Evolutionary conservation across 2,329 filamentous ascomycete genomes (phyloP).

Genomic region (Arthrinium phaeospermum): DNA sequence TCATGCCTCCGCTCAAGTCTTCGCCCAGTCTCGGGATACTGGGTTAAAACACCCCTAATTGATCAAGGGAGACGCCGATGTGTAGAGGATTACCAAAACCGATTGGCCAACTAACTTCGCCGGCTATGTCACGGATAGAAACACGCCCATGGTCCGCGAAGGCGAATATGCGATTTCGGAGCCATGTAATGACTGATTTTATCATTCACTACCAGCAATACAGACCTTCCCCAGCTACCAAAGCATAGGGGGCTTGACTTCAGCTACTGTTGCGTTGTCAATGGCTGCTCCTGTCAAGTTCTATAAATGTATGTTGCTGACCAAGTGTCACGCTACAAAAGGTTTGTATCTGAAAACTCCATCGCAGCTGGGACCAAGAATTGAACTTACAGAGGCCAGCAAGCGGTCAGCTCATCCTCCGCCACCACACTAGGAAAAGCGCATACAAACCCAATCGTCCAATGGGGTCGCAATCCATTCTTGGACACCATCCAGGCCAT

Average conservation of each 20-base stretch:
- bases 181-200: background rate
- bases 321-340: background rate
- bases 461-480: too few species aligned
- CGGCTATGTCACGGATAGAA: too few species aligned
- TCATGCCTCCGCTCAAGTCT: constrained; percentile 50
- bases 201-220: constrained; percentile 40
- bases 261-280: constrained; percentile 62
- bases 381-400: background rate
- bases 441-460: constrained; percentile 30
- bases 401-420: constrained; percentile 59
- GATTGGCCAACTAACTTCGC: constrained; percentile 44
- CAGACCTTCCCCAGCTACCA: constrained; percentile 58
- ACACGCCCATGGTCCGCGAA: constrained; percentile 27
- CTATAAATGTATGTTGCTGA: background rate
- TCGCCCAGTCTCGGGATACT: constrained; percentile 43
- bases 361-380: background rate
- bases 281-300: constrained; percentile 64
- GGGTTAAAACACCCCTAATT: constrained; percentile 50
- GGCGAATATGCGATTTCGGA: constrained; percentile 45
- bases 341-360: background rate
- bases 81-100: constrained; percentile 35
- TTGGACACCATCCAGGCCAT: too few species aligned
- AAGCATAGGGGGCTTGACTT: constrained; percentile 62
- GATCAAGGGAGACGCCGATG: constrained; percentile 50
- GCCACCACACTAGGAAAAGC: background rate